Evolutionary conservation across 2,329 filamentous ascomycete species (phyloP), one percentile per base, ranked within the genome.

Genomic region (Xylariaceae sp.): DNA sequence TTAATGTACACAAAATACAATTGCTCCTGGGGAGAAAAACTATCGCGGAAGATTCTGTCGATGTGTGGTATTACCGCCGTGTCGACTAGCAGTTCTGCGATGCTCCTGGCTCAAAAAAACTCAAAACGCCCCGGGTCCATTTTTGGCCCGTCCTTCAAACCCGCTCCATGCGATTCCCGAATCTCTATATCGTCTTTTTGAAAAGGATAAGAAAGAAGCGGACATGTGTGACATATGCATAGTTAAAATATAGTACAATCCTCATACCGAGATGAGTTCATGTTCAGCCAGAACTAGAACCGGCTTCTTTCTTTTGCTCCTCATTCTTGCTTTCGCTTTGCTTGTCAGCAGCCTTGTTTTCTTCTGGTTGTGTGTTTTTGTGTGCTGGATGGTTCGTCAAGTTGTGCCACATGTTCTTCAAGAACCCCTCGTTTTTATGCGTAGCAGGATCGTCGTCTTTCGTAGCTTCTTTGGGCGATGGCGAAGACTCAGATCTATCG

Each of bases 351-450:
- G 43, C 7, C 37, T 44, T 43, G 23, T 44, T 36, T 17, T 40
- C 27, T 39, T 51, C 54, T 40, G 44, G 56, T 22, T 42, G 39
- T 17, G 59, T 47, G 17, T 65, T 67, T 48, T 73, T 69, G 53
- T 81, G 77, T 5, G 73, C 74, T 0, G 77, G 74, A 58, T 93
- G 82, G 58, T 89, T 88, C n/a, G 86, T 95, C 44, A 97, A 68
- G 54, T 83, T 90, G 64, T 96, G 88, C 92, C 92, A 97, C 54
- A 94, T 83, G 34, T 85, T 89, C 72, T 93, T 96, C 49, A 97
- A 71, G 62, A 96, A 95, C 3, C 92, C 88, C 66, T 96, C 91
- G 60, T 86, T 82, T 68, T 86, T 85, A 65, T 92, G 85, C 0
- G 75, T 70, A 21, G 40, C 58, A 4, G 62, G 60, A 44, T 64